Percentiles rank a stretch among this genome's conserved stretches.
Conservation (phyloP, 2,329 filamentous ascomycete genomes). For the Didymella pinodella region DNA sequence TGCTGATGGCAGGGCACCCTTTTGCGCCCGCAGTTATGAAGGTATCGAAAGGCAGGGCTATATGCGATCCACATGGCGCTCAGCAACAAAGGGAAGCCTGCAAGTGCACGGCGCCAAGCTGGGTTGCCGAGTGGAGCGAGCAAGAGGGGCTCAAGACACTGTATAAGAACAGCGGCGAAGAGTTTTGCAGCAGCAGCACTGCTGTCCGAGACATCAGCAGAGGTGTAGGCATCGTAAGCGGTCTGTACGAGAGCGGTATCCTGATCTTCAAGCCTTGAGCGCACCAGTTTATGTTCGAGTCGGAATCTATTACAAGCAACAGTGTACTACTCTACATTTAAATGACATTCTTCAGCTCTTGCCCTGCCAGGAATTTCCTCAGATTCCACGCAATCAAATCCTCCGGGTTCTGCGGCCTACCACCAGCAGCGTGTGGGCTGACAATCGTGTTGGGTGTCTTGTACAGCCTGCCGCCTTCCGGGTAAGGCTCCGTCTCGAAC, state of each 20-base stretch:
- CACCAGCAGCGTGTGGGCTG: conserved; percentile 67
- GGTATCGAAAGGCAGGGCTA: conserved; percentile 31
- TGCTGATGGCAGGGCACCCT: conserved; percentile 55
- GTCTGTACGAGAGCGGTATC: conserved; percentile 54
- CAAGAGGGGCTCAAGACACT: conserved; percentile 45
- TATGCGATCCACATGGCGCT: conserved; percentile 27
- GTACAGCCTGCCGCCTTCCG: conserved; percentile 64
- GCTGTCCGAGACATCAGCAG: conserved; percentile 50
- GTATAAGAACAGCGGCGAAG: conserved; percentile 44
- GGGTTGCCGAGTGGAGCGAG: conserved; percentile 53
- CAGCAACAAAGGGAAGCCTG: conserved; percentile 35
- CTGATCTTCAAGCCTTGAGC: conserved; percentile 42
- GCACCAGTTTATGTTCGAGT: not conserved
- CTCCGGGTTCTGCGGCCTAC: conserved; percentile 67
- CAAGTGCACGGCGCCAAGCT: conserved; percentile 44
- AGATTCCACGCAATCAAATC: conserved; percentile 68
- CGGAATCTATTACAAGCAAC: not conserved
- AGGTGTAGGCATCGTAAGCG: conserved; percentile 48
- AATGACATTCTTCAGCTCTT: conserved; percentile 66
- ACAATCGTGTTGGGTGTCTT: conserved; percentile 55
- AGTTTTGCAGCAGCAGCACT: conserved; percentile 49
- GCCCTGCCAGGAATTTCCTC: conserved; percentile 65
- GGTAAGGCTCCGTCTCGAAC: conserved; percentile 74
- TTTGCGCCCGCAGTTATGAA: conserved; percentile 44
- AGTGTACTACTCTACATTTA: conserved; percentile 18